phyloP scores from a whole-genome alignment of 352 stramenopile species.

The Pythium periplocum region DNA sequence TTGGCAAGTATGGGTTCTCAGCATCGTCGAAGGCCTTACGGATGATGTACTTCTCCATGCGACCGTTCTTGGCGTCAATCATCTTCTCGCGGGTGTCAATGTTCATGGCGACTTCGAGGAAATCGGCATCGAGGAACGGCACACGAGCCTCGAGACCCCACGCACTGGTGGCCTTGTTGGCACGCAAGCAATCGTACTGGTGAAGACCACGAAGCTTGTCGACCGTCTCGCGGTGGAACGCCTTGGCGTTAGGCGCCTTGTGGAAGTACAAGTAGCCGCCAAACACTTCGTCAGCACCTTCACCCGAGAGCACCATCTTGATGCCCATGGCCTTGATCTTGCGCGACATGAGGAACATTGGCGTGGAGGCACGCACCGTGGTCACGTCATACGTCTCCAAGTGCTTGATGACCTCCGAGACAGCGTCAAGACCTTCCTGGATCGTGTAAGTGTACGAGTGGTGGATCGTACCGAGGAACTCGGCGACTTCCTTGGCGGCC shows the following conservation, averaged over 20 bases:
- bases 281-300: conserved; percentile 98
- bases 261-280: conserved; percentile 99
- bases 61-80: conserved; percentile 87
- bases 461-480: conserved; percentile 97
- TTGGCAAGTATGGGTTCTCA: conserved; percentile 96
- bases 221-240: conserved; percentile 91
- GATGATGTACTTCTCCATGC: conserved; percentile 99
- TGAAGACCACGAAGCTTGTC: conserved; percentile 96
- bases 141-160: conserved; percentile 98
- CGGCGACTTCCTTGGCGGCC: conserved; percentile 94
- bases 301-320: conserved; percentile 99
- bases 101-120: conserved; percentile 98
- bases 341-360: conserved; percentile 99
- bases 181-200: conserved; percentile 98
- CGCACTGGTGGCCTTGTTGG: conserved; percentile 98
- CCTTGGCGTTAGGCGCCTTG: conserved; percentile 93
- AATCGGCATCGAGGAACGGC: conserved; percentile 98
- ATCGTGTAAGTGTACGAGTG: conserved; percentile 99
- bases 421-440: conserved; percentile 96
- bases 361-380: conserved; percentile 96
- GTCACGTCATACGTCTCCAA: conserved; percentile 99
- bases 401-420: conserved; percentile 97
- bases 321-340: conserved; percentile 99
- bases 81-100: conserved; percentile 97
- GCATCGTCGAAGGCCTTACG: conserved; percentile 97